Conservation (phyloP, 768 basidiomycete species). For the Boletus rex-veris region DNA sequence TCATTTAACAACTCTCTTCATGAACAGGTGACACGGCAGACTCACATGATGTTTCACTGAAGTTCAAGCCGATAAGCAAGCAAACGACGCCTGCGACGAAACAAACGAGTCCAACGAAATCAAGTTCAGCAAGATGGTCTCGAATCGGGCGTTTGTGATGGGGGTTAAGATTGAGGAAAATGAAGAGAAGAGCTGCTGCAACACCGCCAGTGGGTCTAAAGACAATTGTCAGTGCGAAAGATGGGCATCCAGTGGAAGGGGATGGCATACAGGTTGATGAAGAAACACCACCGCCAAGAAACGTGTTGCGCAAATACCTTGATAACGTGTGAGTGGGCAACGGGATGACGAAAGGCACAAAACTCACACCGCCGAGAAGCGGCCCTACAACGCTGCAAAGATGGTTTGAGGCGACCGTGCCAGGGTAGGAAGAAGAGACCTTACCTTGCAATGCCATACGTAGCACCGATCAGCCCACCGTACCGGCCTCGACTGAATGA, state of each 20-base stretch:
- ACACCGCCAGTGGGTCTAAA: slow-evolving; percentile 72
- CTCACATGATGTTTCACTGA: slow-evolving; percentile 64
- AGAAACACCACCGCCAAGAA: slow-evolving; percentile 85
- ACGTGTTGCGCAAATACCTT: slow-evolving; percentile 68
- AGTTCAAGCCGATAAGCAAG: slow-evolving; percentile 70
- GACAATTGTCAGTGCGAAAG: not conserved
- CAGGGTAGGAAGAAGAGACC: not conserved
- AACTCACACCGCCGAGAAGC: slow-evolving; percentile 73
- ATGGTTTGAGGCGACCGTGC: not conserved
- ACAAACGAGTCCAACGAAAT: slow-evolving; percentile 63
- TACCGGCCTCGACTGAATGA: slow-evolving; percentile 68
- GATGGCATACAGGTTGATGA: slow-evolving; percentile 62
- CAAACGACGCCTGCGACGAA: slow-evolving; percentile 65
- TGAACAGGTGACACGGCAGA: not conserved
- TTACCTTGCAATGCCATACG: slow-evolving; percentile 68
- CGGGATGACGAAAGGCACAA: not conserved
- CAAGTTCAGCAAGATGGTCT: slow-evolving; percentile 63
- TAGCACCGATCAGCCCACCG: slow-evolving; percentile 68
- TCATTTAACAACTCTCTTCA: not conserved
- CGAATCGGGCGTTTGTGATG: slow-evolving; percentile 54
- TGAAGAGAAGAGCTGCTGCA: slow-evolving; percentile 58
- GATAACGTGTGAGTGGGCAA: slow-evolving; percentile 1
- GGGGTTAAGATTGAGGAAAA: slow-evolving; percentile 79
- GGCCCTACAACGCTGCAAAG: slow-evolving; percentile 64
- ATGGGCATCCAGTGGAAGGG: not conserved